These are phyloP conservation scores for Calonectria leucothoes DNA, from an alignment of 2,329 filamentous ascomycete species.

Conservation along the genomic window DNA sequence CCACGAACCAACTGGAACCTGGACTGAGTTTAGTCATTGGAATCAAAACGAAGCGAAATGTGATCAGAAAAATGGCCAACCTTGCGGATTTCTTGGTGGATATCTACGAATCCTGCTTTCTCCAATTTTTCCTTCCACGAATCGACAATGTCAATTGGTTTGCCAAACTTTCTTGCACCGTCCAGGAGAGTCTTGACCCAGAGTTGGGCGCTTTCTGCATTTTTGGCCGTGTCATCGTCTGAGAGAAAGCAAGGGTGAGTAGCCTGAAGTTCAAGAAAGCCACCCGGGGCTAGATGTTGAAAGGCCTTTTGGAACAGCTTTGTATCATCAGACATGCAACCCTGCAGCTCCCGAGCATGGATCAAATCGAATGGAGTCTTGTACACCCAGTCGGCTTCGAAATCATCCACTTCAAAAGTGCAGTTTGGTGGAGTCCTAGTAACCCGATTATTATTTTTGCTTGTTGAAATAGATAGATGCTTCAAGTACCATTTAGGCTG, in stretches of 20 bases:
- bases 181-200: background rate
- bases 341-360: background rate
- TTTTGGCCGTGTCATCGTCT: background rate
- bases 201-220: background rate
- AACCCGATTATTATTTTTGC: background rate
- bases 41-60: too few relatives aligned
- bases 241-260: background rate
- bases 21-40: background rate
- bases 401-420: constrained; percentile 2
- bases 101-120: constrained; percentile 4
- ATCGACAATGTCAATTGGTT: background rate
- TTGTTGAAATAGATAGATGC: background rate
- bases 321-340: background rate
- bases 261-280: background rate
- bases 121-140: background rate
- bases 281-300: background rate
- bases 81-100: constrained; percentile 15
- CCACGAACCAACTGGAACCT: constrained; percentile 27
- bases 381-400: background rate
- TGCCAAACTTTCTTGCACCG: background rate
- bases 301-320: background rate
- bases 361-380: background rate
- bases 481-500: constrained; percentile 5
- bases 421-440: constrained; percentile 15
- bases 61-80: background rate